Evolutionary conservation across 495 filamentous ascomycete species (phyloP).

Genomic region (Xylaria cubensis): DNA sequence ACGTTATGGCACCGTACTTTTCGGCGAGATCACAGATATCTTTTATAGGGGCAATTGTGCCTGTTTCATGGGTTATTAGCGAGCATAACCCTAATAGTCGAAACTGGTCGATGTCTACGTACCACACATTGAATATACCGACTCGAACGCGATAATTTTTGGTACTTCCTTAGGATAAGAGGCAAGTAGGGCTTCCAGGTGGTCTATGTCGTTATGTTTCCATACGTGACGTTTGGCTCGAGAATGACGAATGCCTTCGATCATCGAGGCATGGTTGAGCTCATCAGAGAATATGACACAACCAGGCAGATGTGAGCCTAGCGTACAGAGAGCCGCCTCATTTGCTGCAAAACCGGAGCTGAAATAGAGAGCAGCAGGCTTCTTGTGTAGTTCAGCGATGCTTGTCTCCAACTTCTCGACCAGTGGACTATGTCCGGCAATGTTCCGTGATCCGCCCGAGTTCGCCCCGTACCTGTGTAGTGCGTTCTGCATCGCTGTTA

Average conservation of each 20-base stretch:
- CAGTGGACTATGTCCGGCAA: conserved; percentile 75
- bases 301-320: conserved; percentile 81
- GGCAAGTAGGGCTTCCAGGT: conserved; percentile 78
- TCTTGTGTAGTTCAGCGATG: conserved; percentile 74
- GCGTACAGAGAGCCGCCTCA: conserved; percentile 81
- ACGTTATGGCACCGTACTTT: conserved; percentile 85
- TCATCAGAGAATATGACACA: conserved; percentile 85
- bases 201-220: conserved; percentile 81
- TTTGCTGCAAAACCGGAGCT: conserved; percentile 87
- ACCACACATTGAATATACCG: conserved; percentile 88
- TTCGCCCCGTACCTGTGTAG: conserved; percentile 83
- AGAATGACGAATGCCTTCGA: conserved; percentile 85
- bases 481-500: conserved; percentile 81
- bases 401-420: conserved; percentile 75
- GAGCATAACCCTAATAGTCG: not conserved
- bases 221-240: conserved; percentile 86
- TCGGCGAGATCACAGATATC: conserved; percentile 86
- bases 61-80: not conserved
- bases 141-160: conserved; percentile 89
- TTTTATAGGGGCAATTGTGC: conserved; percentile 78
- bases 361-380: conserved; percentile 79
- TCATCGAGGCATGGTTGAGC: conserved; percentile 88
- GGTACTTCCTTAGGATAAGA: conserved; percentile 70
- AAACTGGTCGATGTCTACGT: not conserved
- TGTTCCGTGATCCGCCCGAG: conserved; percentile 85